phyloP scores from a whole-genome alignment of 305 asterid genomes.

The Fraxinus nigra region DNA sequence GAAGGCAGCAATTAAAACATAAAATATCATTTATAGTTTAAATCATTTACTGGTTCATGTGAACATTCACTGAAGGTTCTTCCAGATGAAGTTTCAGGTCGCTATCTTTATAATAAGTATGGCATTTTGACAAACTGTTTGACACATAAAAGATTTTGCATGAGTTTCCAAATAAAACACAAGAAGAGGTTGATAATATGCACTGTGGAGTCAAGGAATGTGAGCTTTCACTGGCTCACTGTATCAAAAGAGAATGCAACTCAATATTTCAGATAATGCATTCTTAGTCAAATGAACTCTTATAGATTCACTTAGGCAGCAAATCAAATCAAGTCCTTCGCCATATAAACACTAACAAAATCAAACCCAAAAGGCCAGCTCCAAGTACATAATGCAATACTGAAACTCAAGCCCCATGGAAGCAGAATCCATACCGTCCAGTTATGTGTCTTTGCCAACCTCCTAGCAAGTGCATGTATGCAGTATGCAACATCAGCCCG shows the following conservation, averaged over 20 bases:
- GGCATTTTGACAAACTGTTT: background rate
- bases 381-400: slow-evolving; percentile 1
- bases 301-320: background rate
- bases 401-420: slow-evolving; percentile 12
- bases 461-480: slow-evolving; percentile 85
- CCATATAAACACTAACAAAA: background rate
- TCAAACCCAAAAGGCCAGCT: background rate
- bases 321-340: background rate
- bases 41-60: background rate
- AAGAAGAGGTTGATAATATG: background rate
- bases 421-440: slow-evolving; percentile 80
- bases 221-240: background rate
- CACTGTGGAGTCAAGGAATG: background rate
- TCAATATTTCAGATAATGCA: background rate
- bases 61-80: background rate
- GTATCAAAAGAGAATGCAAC: background rate
- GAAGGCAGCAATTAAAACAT: background rate
- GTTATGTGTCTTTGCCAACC: slow-evolving; percentile 93
- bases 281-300: background rate
- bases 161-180: background rate
- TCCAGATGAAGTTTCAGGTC: background rate
- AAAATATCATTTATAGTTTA: background rate
- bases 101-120: background rate
- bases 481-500: slow-evolving; percentile 98
- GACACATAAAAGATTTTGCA: background rate